phyloP scores from a whole-genome alignment of 495 filamentous ascomycete genomes.

The Penicillium bovifimosum region DNA sequence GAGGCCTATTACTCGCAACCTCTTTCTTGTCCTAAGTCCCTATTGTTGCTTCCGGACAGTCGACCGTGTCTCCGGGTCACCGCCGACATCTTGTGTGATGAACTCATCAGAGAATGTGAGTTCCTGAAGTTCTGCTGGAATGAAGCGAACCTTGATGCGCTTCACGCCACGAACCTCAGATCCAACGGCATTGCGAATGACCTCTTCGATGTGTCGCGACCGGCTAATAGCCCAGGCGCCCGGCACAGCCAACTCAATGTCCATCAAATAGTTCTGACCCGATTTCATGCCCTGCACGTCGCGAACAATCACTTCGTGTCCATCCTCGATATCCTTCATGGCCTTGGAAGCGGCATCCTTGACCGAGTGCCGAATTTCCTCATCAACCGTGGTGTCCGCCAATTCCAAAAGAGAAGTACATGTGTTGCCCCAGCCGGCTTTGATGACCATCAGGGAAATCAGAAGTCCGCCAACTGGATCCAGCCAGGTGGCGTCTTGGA shows the following conservation, averaged over 20 bases:
- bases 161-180: conserved; percentile 74
- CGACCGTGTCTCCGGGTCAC: conserved; percentile 54
- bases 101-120: conserved; percentile 70
- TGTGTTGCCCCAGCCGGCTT: conserved; percentile 84
- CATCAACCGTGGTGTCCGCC: conserved; percentile 81
- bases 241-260: conserved; percentile 77
- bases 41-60: conserved; percentile 7
- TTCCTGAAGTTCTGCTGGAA: conserved; percentile 52
- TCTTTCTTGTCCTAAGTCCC: neutral
- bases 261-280: conserved; percentile 90
- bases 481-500: conserved; percentile 78
- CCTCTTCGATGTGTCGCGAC: conserved; percentile 62
- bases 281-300: conserved; percentile 85
- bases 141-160: conserved; percentile 74
- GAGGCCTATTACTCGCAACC: neutral
- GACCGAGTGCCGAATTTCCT: conserved; percentile 70
- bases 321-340: conserved; percentile 40
- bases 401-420: conserved; percentile 75
- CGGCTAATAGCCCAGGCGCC: conserved; percentile 63
- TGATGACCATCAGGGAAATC: conserved; percentile 88
- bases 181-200: conserved; percentile 63
- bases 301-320: conserved; percentile 50
- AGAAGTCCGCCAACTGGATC: conserved; percentile 92
- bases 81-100: conserved; percentile 59
- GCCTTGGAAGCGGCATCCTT: conserved; percentile 55